These are phyloP conservation scores for Plasmodium fragile DNA, from an alignment of 169 alveolate species.

Conservation along the genomic window DNA sequence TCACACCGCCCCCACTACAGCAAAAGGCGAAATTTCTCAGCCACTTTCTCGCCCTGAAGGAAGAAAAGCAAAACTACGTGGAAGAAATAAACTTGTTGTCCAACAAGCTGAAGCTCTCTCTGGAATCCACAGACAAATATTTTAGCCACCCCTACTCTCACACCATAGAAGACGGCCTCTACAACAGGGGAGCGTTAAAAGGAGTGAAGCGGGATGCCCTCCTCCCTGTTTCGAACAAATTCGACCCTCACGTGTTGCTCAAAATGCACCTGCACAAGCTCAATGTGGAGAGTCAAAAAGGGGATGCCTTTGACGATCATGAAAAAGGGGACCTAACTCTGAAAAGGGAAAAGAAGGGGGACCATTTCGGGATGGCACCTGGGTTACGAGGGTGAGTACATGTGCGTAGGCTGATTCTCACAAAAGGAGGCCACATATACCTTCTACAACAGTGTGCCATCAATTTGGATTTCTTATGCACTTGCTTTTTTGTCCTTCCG, in stretches of 20 bases:
- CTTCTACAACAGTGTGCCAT: neutral
- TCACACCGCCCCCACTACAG: neutral
- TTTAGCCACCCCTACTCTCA: constrained; percentile 18
- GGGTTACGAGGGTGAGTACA: neutral
- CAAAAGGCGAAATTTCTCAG: constrained; percentile 22
- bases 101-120: constrained; percentile 24
- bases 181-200: neutral
- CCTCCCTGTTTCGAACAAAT: neutral
- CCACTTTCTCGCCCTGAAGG: constrained; percentile 21
- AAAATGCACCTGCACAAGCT: constrained; percentile 33
- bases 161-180: constrained; percentile 6
- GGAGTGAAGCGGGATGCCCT: neutral
- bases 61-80: constrained; percentile 20
- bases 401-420: neutral
- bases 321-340: neutral
- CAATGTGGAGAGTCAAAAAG: neutral
- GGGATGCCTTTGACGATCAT: neutral
- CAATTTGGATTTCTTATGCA: neutral
- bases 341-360: neutral
- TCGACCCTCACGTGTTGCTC: constrained; percentile 5
- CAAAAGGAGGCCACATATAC: neutral
- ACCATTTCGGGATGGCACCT: neutral
- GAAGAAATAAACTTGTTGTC: constrained; percentile 25
- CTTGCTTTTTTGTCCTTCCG: neutral
- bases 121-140: constrained; percentile 36